Evolutionary conservation across 2,329 filamentous ascomycete genomes (phyloP), one percentile per base, ranked within the genome.

Genomic region (Epichloe sp.): DNA sequence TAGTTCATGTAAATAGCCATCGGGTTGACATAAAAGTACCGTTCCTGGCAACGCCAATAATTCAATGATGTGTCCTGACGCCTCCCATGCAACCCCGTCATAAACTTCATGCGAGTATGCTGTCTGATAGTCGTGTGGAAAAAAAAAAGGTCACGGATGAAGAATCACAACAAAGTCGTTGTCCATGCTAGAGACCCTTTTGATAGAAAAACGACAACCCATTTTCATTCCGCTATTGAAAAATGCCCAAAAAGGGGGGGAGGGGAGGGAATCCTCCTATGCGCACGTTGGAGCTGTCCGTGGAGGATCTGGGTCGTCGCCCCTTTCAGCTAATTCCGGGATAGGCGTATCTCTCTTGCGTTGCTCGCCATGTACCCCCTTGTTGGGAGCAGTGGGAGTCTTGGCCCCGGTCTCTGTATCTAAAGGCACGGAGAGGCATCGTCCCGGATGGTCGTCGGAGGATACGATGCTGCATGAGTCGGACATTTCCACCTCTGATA

Each of bases 401-500:
- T 64, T 67, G 45, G 63, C 53, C 35, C 72, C 69, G 11, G 65
- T 19, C 21, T 70, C 66, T 53, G 62, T 59, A 15, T 68, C 63
- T 14, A 44, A 47, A 6, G 31, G 26, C 48, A 53, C 43, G 15
- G 48, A 47, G 26, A 44, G 48, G 19, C 37, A 37, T 17, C 23
- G 48, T 12, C 47, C 40, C 12, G 59, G 63, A 44, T 59, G 56
- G 26, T 63, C 62, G 46, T 68, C 68, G 4, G 69, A 68, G 3
- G 69, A 70, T 19, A 62, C 51, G 50, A 66, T 61, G 55, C 69
- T 74, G 52, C 64, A 67, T 5, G 63, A 60, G 52, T 76, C 75
- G n/a, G 72, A 76, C 71, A 75, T 75, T 44, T 76, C 72, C 5
- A 75, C 62, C 35, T 78, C 75, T 35, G 62, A 57, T 41, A 49